Conservation (phyloP, 129 eudicot genomes). For the Tagetes patula region DNA sequence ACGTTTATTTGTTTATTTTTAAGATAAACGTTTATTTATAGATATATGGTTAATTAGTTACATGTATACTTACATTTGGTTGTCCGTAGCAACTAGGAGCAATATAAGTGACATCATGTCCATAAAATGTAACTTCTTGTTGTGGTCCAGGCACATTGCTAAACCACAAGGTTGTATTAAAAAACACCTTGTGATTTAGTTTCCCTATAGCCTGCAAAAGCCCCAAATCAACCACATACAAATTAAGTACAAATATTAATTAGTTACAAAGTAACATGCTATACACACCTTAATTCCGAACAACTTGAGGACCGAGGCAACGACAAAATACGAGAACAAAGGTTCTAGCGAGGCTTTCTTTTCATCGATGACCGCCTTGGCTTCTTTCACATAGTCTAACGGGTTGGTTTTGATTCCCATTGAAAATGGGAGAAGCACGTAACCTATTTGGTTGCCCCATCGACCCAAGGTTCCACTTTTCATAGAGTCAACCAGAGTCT, state of each 20-base stretch:
- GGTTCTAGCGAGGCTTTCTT: conserved; percentile 50
- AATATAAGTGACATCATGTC: conserved; percentile 38
- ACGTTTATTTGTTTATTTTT: too few species aligned
- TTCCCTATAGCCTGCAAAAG: conserved; percentile 43
- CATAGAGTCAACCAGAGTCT: conserved; percentile 38
- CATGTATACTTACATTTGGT: conserved; percentile 39
- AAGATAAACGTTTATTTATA: too few species aligned
- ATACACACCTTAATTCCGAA: conserved; percentile 47
- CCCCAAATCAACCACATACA: neutral
- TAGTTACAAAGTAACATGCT: neutral
- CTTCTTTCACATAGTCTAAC: conserved; percentile 43
- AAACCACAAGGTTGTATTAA: conserved; percentile 47
- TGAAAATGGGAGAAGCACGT: conserved; percentile 46
- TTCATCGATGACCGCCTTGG: conserved; percentile 44
- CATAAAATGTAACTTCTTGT: conserved; percentile 46
- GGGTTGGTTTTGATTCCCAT: conserved; percentile 39
- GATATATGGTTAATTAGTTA: neutral
- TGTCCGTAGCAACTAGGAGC: conserved; percentile 56
- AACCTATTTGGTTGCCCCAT: conserved; percentile 51
- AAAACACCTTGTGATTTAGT: conserved; percentile 39
- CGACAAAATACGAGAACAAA: conserved; percentile 34
- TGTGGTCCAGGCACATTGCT: conserved; percentile 50
- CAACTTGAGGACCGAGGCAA: conserved; percentile 35
- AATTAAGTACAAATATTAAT: neutral
- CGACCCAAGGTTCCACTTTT: conserved; percentile 29